Evolutionary conservation across 176 grass and related monocot species (phyloP), one percentile per base, ranked within the genome.

Genomic region (Pontederia paniculata): DNA sequence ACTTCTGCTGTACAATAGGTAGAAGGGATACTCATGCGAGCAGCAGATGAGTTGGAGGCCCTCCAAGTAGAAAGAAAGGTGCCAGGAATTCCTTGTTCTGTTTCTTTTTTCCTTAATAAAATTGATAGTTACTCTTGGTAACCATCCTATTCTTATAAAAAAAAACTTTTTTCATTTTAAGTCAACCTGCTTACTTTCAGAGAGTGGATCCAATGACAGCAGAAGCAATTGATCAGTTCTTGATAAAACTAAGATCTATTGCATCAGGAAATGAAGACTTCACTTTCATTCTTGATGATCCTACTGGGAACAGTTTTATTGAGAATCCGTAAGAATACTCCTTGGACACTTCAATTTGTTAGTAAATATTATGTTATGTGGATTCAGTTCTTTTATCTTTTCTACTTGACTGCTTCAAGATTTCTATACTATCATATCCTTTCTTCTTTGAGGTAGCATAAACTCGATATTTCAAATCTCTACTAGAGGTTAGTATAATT

Each of bases 21-120:
- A 58, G 86, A 97, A 81, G 93, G 93, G 16, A 69, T 87, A 68
- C 81, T 97, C 58, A 62, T 71, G 52, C 69, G 86, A 62, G 93
- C 93, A 66, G 59, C 80, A 18, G 75, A 74, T 84, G 93, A 86
- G 66, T 68, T 97, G 49, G 71, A 88, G 54, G 71, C 72, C 52
- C 83, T 90, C 60, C 86, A 97, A 76, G 86, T 79, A 45, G 93
- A 90, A 84, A 76, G 93, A 69, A 97, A 84, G 93, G 93, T 90
- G 56, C 28, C 17, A 47, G 15, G 52, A 68, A 9, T 19, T 49
- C 54, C 28, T 37, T 2, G 21, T 37, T 2, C 18, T 65, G 49
- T 62, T 78, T 53, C 20, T 11, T 15, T 75, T 64, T 67, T 54
- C 0, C n/a, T n/a, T n/a, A n/a, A n/a, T n/a, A n/a, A n/a, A n/a